phyloP scores from a whole-genome alignment of 768 basidiomycete species.

The Clathrus columnatus region DNA sequence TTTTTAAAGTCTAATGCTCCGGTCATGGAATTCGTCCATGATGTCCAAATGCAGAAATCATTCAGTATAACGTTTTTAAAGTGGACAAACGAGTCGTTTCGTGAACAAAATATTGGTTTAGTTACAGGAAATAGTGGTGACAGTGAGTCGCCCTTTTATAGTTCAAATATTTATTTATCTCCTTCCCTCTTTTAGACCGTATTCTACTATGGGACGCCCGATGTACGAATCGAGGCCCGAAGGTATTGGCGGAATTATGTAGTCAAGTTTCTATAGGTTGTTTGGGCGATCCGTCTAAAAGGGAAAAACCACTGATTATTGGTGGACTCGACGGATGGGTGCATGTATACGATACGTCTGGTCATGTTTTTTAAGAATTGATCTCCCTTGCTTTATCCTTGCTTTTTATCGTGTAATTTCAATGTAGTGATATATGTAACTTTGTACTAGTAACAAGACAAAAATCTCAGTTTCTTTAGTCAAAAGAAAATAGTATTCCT shows the following conservation, averaged over 20 bases:
- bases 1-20: slow-evolving; percentile 34
- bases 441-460: background rate
- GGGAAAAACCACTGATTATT: slow-evolving; percentile 44
- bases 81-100: slow-evolving; percentile 23
- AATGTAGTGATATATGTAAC: no score
- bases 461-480: slow-evolving; percentile 11
- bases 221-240: slow-evolving; percentile 38
- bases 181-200: slow-evolving; percentile 38
- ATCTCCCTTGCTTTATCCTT: no score
- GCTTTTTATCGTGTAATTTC: no score
- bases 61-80: slow-evolving; percentile 2
- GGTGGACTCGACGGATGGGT: background rate
- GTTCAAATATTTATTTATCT: slow-evolving; percentile 3
- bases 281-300: slow-evolving; percentile 48
- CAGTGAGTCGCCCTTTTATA: slow-evolving; percentile 31
- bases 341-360: background rate
- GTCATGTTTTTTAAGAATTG: background rate
- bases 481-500: slow-evolving; percentile 64
- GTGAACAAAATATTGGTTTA: slow-evolving; percentile 38
- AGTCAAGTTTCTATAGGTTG: slow-evolving; percentile 41
- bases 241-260: slow-evolving; percentile 41
- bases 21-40: slow-evolving; percentile 44
- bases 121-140: slow-evolving; percentile 52
- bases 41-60: slow-evolving; percentile 23
- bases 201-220: slow-evolving; percentile 59